phyloP scores from a whole-genome alignment of 2,329 filamentous ascomycete genomes.

The Botrytis sinoallii region DNA sequence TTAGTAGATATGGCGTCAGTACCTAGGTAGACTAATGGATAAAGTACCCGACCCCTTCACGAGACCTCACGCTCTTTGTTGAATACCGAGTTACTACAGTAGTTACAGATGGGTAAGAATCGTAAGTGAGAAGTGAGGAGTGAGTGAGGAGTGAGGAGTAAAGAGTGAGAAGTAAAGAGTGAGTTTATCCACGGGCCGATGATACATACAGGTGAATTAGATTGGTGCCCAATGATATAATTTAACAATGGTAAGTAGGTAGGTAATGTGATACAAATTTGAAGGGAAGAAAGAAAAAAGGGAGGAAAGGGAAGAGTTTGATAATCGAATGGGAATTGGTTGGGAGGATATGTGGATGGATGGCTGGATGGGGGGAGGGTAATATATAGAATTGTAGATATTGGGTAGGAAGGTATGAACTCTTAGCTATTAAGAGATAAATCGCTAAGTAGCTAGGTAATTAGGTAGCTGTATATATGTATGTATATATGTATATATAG shows the following conservation, averaged over 20 bases:
- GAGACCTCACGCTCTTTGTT: background rate
- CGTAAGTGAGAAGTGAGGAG: background rate
- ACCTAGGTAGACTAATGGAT: background rate
- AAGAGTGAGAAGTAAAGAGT: background rate
- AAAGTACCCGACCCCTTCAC: background rate
- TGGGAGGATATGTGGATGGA: background rate
- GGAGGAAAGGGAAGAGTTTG: too few species aligned
- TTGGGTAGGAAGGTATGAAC: too few species aligned
- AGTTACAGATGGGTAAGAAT: background rate
- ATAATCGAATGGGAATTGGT: too few species aligned
- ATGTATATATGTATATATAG: too few species aligned
- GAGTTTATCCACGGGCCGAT: background rate
- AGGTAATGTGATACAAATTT: background rate
- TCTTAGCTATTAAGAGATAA: too few species aligned
- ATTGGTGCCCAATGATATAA: background rate
- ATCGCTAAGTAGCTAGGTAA: too few species aligned
- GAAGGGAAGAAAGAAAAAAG: background rate
- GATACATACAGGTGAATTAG: background rate
- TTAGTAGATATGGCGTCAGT: too few species aligned
- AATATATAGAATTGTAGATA: too few species aligned
- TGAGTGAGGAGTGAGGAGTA: background rate
- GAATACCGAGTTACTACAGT: too few species aligned
- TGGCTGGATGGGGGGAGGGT: background rate
- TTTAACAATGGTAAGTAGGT: background rate
- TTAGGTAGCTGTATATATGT: too few species aligned